Conservation (phyloP, 2,329 filamentous ascomycete species). For the Neurospora crassa region DNA sequence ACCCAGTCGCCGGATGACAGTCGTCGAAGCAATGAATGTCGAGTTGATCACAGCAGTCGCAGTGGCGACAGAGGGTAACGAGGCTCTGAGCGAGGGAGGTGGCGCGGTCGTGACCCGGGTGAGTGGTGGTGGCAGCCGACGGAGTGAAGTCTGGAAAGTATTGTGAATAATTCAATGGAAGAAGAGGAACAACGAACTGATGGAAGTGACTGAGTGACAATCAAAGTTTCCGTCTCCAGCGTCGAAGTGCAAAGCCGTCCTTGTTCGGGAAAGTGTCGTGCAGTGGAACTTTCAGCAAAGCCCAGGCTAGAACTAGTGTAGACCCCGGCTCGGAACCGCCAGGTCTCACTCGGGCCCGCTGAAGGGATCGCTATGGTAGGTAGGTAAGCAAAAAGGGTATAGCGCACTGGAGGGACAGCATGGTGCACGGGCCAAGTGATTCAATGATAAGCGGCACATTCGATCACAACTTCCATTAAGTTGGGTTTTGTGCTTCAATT, state of each 20-base stretch:
- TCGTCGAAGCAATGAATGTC: neutral
- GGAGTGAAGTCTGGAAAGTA: neutral
- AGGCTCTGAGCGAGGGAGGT: neutral
- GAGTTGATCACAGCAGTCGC: neutral
- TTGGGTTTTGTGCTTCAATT: neutral
- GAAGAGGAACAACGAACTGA: neutral
- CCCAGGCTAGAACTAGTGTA: neutral
- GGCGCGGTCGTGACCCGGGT: neutral
- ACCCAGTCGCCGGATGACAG: neutral
- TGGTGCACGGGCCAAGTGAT: neutral
- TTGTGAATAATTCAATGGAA: neutral
- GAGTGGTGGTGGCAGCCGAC: neutral
- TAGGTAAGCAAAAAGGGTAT: neutral
- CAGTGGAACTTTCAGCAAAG: conserved; percentile 1
- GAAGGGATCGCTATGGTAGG: neutral
- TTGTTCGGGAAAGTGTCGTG: neutral
- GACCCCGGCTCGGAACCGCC: neutral
- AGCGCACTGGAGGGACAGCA: neutral
- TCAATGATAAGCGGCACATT: neutral
- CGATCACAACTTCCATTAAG: neutral
- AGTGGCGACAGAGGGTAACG: neutral
- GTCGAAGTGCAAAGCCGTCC: neutral
- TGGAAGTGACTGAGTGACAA: neutral
- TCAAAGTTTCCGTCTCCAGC: neutral
- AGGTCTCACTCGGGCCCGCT: neutral